phyloP scores from a whole-genome alignment of 2,329 filamentous ascomycete genomes.

The Erysiphe pulchra region DNA sequence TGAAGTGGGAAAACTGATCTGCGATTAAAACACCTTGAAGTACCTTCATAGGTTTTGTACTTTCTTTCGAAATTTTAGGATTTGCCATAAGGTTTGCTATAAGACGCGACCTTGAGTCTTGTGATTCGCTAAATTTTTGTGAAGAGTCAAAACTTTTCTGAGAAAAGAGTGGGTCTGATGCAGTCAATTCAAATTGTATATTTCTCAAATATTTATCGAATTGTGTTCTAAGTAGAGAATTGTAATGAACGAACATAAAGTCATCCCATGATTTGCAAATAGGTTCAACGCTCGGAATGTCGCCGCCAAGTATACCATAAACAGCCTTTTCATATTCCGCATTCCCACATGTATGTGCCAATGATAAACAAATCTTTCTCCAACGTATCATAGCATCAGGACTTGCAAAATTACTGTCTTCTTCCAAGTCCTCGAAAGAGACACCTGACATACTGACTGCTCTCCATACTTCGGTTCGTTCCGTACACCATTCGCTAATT shows the following conservation, averaged over 20 bases:
- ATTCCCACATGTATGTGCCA: slow-evolving; percentile 41
- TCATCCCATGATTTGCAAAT: slow-evolving; percentile 69
- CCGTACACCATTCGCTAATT: slow-evolving; percentile 65
- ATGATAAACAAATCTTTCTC: slow-evolving; percentile 50
- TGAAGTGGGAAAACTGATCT: slow-evolving; percentile 28
- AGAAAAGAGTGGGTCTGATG: slow-evolving; percentile 24
- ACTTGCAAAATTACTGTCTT: background rate
- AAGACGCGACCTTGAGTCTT: slow-evolving; percentile 28
- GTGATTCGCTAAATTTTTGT: slow-evolving; percentile 30
- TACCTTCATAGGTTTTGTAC: slow-evolving; percentile 40
- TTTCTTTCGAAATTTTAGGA: slow-evolving; percentile 27
- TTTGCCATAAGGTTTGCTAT: slow-evolving; percentile 33
- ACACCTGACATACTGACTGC: slow-evolving; percentile 58
- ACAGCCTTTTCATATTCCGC: slow-evolving; percentile 70
- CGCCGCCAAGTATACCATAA: slow-evolving; percentile 72
- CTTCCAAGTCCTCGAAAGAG: slow-evolving; percentile 17
- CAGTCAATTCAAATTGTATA: slow-evolving; percentile 25
- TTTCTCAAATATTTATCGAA: slow-evolving; percentile 46
- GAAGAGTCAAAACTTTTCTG: slow-evolving; percentile 40
- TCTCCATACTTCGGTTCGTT: slow-evolving; percentile 72
- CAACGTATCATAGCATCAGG: slow-evolving; percentile 26
- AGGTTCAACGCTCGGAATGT: slow-evolving; percentile 49
- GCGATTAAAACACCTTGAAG: slow-evolving; percentile 54
- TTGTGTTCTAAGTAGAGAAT: slow-evolving; percentile 54
- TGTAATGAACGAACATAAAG: slow-evolving; percentile 66